Conservation (phyloP, 2,329 filamentous ascomycete genomes). For the Gremmenia infestans region DNA sequence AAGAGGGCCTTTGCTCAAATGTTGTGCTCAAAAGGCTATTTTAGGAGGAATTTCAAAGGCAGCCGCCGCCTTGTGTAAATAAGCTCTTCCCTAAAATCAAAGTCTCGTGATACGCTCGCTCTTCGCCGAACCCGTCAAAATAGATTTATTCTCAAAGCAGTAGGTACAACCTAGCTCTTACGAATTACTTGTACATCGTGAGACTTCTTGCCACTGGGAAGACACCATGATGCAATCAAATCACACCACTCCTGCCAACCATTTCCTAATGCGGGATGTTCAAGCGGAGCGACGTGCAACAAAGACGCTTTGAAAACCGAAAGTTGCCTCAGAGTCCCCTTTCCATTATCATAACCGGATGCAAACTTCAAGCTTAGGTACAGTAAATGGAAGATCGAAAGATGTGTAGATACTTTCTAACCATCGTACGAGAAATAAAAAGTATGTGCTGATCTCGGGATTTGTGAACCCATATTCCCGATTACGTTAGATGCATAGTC, state of each 20-base stretch:
- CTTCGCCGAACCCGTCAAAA: too few relatives aligned
- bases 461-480: too few relatives aligned
- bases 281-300: slow-evolving; percentile 8
- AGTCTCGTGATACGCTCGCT: too few relatives aligned
- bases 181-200: neutral
- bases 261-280: slow-evolving; percentile 6
- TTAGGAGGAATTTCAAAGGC: too few relatives aligned
- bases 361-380: neutral
- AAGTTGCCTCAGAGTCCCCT: neutral
- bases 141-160: too few relatives aligned
- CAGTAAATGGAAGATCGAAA: neutral
- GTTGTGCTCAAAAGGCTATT: too few relatives aligned
- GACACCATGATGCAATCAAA: neutral
- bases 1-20: too few relatives aligned
- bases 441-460: too few relatives aligned
- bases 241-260: neutral
- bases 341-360: neutral
- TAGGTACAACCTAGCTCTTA: neutral
- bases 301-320: neutral
- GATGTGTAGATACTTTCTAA: neutral
- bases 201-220: neutral
- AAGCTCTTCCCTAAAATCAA: too few relatives aligned
- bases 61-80: too few relatives aligned
- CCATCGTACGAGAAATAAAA: neutral
- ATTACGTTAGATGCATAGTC: neutral